Base-by-base conservation (phyloP, 805 yeast genomes). In the Ogataea siamensis region DNA sequence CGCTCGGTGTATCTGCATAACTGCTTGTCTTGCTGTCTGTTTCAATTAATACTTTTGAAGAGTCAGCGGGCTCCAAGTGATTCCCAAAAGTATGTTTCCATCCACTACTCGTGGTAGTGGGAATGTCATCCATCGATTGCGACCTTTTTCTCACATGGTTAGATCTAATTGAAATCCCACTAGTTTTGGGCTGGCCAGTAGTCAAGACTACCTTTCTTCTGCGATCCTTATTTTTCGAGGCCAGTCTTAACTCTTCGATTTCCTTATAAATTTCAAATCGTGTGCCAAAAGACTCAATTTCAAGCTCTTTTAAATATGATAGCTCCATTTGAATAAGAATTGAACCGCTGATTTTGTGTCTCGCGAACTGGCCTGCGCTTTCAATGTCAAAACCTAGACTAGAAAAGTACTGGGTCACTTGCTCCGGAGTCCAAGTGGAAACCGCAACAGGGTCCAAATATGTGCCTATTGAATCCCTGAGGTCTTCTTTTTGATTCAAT, bases 231-330 rank as follows among this genome's bases (percentile, higher is more conserved):
- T 48, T 47, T 28, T 39, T 47, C 2, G 62, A 45, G 8, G 58
- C 59, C 10, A 50, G 55, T 42, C 70, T 70, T 51, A 83, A 65
- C 24, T 78, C 74, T 58, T 87, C 95, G 51, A 93, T 91, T 57
- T 87, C 95, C 56, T 87, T 88, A 62, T 78, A 81, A 32, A 93
- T 77, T 59, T 89, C 96, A 62, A 88, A 93, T 47, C 99, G 74
- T 0, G 96, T 89, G 18, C 99, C 99, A 66, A 93, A 93, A 4
- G 95, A 85, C 33, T 78, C 72, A 36, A 93, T 91, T 40, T 89
- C 99, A 41, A 93, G 68, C 61, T 93, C 99, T 58, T 91, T 93
- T 53, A 93, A 71, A 53, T 85, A 85, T 1, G 87, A 74, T 45
- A 91, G 70, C 54, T 91, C 97, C 45, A 93, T 70, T 61, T 89